Percentiles rank a stretch among this genome's conserved stretches.
Evolutionary conservation across 1,284 basidiomycete species (phyloP).

Genomic region (Irpex sp.): DNA sequence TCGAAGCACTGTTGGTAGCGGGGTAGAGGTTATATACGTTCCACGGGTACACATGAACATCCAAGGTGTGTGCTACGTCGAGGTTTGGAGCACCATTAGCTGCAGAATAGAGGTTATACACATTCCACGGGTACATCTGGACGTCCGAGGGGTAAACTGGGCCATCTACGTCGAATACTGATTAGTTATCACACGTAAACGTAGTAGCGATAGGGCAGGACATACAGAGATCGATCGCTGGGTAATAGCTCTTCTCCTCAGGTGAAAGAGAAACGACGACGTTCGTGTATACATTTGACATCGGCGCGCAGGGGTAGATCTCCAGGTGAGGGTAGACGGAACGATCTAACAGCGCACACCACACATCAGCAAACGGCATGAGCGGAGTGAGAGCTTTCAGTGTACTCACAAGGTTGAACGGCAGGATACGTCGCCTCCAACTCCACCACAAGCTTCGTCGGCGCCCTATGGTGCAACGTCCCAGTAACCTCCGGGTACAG

Average conservation of each 20-base stretch:
- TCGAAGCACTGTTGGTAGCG: background rate
- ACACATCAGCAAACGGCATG: no score
- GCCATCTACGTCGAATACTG: conserved; percentile 4
- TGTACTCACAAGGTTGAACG: conserved; percentile 1
- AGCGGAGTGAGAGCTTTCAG: no score
- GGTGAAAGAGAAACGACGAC: background rate
- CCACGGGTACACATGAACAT: no score
- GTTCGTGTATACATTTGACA: background rate
- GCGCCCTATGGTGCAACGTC: background rate
- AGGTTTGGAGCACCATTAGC: background rate
- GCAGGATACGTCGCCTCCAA: conserved; percentile 2
- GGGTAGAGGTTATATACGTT: conserved; percentile 11
- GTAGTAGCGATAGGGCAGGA: background rate
- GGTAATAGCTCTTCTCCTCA: conserved; percentile 14
- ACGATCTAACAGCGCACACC: conserved; percentile 11
- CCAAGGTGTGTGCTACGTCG: no score
- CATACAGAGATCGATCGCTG: conserved; percentile 21
- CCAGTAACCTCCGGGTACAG: conserved; percentile 18
- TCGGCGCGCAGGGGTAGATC: conserved; percentile 19
- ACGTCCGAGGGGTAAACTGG: conserved; percentile 25
- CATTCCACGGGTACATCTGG: conserved; percentile 18
- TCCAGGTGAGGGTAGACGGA: conserved; percentile 23
- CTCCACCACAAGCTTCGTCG: conserved; percentile 1
- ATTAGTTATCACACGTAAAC: background rate
- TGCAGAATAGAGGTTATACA: conserved; percentile 11